Evolutionary conservation across 345 rosid genomes (phyloP).

Genomic region (Euclidium syriacum): DNA sequence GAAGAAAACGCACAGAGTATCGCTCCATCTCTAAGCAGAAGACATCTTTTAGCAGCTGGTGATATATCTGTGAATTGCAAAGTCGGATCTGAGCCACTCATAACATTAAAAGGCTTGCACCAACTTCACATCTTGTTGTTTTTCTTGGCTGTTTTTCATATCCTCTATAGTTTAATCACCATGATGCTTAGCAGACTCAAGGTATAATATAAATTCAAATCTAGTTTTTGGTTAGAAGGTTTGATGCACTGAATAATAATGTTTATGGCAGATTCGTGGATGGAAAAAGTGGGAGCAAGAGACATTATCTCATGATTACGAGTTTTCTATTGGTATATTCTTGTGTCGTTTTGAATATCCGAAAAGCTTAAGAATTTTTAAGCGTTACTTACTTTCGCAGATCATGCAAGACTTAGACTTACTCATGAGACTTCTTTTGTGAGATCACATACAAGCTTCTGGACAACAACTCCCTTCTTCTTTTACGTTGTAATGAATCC

Average conservation of each 20-base stretch:
- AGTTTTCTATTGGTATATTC: conserved; percentile 67
- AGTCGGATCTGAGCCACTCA: conserved; percentile 52
- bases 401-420: conserved; percentile 86
- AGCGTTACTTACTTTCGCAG: conserved; percentile 47
- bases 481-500: conserved; percentile 62
- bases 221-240: neutral
- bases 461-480: conserved; percentile 74
- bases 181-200: conserved; percentile 89
- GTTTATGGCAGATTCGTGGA: conserved; percentile 56
- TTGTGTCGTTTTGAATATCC: too few relatives aligned
- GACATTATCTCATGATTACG: conserved; percentile 66
- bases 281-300: conserved; percentile 96
- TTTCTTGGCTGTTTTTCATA: conserved; percentile 78
- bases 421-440: conserved; percentile 89
- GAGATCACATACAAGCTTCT: conserved; percentile 65
- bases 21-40: conserved; percentile 51
- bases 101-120: conserved; percentile 66
- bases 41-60: conserved; percentile 40
- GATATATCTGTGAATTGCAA: conserved; percentile 41
- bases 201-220: conserved; percentile 42
- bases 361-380: too few relatives aligned
- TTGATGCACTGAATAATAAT: neutral
- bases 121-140: conserved; percentile 83
- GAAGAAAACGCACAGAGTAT: conserved; percentile 1
- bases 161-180: conserved; percentile 61